phyloP scores from a whole-genome alignment of 805 yeast genomes.

The Ogataea ramenticola region DNA sequence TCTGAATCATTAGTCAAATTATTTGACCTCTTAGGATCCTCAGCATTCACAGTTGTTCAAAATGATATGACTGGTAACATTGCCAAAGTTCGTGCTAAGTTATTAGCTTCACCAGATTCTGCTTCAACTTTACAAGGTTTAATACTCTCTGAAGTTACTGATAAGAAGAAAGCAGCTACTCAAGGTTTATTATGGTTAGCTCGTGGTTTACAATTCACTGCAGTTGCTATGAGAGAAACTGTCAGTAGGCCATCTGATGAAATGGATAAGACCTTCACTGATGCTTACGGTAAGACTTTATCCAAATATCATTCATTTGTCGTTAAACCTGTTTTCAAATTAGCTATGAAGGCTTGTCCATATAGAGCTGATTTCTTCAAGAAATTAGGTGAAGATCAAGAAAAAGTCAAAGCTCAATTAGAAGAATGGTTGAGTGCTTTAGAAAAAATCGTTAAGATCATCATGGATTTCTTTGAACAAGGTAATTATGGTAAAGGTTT shows the following conservation, averaged over 20 bases:
- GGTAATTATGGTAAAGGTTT: conserved; percentile 89
- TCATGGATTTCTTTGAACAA: conserved; percentile 65
- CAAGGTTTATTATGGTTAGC: conserved; percentile 87
- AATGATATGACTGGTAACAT: conserved; percentile 86
- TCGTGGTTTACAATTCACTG: conserved; percentile 86
- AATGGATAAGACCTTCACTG: conserved; percentile 70
- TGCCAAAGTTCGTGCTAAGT: conserved; percentile 60
- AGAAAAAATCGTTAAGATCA: conserved; percentile 64
- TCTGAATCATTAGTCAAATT: conserved; percentile 76
- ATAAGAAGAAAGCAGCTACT: conserved; percentile 70
- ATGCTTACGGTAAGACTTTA: conserved; percentile 76
- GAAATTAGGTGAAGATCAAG: conserved; percentile 74
- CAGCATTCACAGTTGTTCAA: conserved; percentile 81
- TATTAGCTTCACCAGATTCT: conserved; percentile 55
- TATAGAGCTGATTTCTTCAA: conserved; percentile 79
- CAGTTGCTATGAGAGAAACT: conserved; percentile 79
- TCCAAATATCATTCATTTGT: conserved; percentile 76
- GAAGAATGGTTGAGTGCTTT: conserved; percentile 69
- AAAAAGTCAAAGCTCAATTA: conserved; percentile 58
- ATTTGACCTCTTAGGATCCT: conserved; percentile 76
- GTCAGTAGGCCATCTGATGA: conserved; percentile 57
- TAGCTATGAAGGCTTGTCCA: conserved; percentile 95
- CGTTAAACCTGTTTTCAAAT: conserved; percentile 78
- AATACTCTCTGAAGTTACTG: conserved; percentile 62
- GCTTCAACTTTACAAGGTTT: conserved; percentile 71